These are phyloP conservation scores for Erythrophleum ivorense DNA, from an alignment of 331 rosid genomes.

Conservation along the genomic window DNA sequence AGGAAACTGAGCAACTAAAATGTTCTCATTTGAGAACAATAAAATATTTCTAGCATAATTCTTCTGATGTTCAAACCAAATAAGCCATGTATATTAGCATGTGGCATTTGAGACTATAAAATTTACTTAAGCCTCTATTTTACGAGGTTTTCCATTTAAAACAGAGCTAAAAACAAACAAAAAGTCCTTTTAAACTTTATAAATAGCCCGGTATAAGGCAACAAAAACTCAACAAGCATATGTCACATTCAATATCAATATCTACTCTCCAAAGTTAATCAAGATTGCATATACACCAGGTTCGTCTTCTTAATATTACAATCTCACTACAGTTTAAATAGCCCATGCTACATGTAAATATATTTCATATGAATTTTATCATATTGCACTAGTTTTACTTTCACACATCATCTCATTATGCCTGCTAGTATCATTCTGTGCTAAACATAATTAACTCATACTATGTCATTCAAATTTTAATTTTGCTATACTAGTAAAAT, in stretches of 20 bases:
- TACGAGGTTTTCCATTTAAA: background rate
- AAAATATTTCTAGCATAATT: background rate
- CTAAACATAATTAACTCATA: background rate
- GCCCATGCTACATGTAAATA: background rate
- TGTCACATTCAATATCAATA: background rate
- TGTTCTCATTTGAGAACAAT: background rate
- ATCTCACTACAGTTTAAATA: background rate
- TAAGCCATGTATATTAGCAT: background rate
- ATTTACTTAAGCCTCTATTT: background rate
- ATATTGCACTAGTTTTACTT: background rate
- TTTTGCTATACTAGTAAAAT: background rate
- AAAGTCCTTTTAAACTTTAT: background rate
- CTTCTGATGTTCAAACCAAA: background rate
- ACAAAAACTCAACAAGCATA: background rate
- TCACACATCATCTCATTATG: background rate
- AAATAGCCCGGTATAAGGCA: background rate
- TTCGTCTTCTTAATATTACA: background rate
- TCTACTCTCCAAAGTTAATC: background rate
- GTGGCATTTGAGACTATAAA: background rate
- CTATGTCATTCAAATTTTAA: background rate
- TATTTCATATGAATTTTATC: background rate
- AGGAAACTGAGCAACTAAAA: constrained; percentile 6
- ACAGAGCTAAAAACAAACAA: background rate
- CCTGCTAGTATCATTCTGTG: background rate
- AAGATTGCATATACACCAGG: background rate